Base-by-base conservation (phyloP, 2,329 filamentous ascomycete species). In the Penicillium nordicum region DNA sequence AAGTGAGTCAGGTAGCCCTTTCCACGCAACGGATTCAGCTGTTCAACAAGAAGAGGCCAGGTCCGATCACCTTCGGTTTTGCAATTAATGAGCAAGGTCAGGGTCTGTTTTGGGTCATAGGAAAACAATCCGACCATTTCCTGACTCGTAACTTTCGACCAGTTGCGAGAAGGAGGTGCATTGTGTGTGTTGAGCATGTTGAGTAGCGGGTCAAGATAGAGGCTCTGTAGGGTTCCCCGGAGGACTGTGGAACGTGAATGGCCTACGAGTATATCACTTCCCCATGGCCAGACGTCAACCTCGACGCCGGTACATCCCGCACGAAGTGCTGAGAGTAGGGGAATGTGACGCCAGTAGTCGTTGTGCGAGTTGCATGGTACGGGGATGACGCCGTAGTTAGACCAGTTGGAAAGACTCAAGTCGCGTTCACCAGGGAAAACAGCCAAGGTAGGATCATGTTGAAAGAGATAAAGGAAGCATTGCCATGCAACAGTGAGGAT, bases 71-170 rank as follows among this genome's bases (percentile, higher is more conserved):
- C 82, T 27, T 78, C 69, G 2, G 80, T 85, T 72, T 92, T 92
- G 67, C 91, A 75, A 69, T 92, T 88, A 30, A 92, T 79, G 5
- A 91, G 78, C 4, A 92, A 78, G 5, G 83, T 77, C 0, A 89
- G 71, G 0, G 83, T 79, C 64, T 84, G 82, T 1, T 67, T 65
- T 0, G 83, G 80, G 58, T 80, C 73, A 9, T 73, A 73, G 62
- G 82, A 76, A 63, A 84, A 87, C 9, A 90, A 74, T 12, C 88
- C 87, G 14, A 60, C 55, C 1, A 55, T 49, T 0, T 59, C 76
- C 74, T 47, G 12, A 5, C 14, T 27, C 8, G 1, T 30, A 5
- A 14, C 7, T 12, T 27, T 11, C 2, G 27, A 14, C 29, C 38
- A 25, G 11, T 14, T n/a, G 47, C 32, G 40, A 23, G 44, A 27